A percentile compares a stretch with the other conserved stretches of the same genome.
Conservation (phyloP, 129 eudicot genomes). For the Saussurea involucrata region DNA sequence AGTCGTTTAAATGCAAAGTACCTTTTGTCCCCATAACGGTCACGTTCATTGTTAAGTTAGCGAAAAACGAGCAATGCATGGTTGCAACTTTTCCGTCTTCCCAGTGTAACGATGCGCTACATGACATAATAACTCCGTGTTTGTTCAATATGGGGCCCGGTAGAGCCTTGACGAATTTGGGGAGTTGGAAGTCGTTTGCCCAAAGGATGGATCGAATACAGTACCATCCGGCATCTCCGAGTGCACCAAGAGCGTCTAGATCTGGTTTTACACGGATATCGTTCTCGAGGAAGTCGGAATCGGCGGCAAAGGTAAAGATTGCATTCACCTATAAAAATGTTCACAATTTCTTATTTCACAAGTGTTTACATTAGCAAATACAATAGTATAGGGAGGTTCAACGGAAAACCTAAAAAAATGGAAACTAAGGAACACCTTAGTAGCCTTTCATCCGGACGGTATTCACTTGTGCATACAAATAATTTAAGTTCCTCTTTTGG, state of each 20-base stretch:
- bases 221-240: slow-evolving; percentile 76
- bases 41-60: slow-evolving; percentile 53
- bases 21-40: slow-evolving; percentile 56
- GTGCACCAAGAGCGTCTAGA: slow-evolving; percentile 66
- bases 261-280: slow-evolving; percentile 60
- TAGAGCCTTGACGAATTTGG: slow-evolving; percentile 50
- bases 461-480: no score
- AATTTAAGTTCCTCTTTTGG: no score
- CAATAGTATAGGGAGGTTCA: no score
- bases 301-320: slow-evolving; percentile 42
- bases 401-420: no score
- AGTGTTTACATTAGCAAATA: neutral
- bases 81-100: slow-evolving; percentile 62
- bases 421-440: no score
- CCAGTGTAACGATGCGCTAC: slow-evolving; percentile 60
- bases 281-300: slow-evolving; percentile 47
- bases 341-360: neutral
- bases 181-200: slow-evolving; percentile 62
- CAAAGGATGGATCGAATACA: slow-evolving; percentile 46
- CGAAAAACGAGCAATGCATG: slow-evolving; percentile 60
- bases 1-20: slow-evolving; percentile 46
- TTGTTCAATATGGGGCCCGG: slow-evolving; percentile 46
- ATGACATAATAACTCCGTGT: slow-evolving; percentile 52
- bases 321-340: slow-evolving; percentile 36
- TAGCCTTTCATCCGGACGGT: no score